Evolutionary conservation across 495 filamentous ascomycete species (phyloP).

Genomic region (Penicillium chermesinum): DNA sequence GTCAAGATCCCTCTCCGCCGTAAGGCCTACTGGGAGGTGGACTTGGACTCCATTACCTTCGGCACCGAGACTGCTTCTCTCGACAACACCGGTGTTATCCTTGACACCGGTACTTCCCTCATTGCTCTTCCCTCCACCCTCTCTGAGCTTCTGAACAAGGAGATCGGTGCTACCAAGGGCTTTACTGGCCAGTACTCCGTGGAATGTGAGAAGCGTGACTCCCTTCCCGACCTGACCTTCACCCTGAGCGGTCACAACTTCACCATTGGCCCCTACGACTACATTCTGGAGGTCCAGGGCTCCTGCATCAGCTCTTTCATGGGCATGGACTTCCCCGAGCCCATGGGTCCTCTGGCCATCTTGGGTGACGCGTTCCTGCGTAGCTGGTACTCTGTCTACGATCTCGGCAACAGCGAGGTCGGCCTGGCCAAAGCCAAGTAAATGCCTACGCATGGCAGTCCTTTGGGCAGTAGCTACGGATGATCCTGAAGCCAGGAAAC

Average conservation of each 20-base stretch:
- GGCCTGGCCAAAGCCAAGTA: conserved; percentile 83
- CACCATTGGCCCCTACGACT: conserved; percentile 82
- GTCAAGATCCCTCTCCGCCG: conserved; percentile 89
- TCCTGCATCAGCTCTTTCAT: conserved; percentile 96
- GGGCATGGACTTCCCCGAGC: conserved; percentile 95
- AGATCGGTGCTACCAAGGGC: conserved; percentile 96
- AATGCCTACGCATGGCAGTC: not conserved
- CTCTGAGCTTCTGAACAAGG: conserved; percentile 95
- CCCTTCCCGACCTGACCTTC: conserved; percentile 83
- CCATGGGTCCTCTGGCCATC: conserved; percentile 88
- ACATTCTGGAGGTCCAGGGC: conserved; percentile 92
- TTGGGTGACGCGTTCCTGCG: conserved; percentile 97
- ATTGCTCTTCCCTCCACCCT: conserved; percentile 90
- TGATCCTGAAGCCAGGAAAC: conserved; percentile 5
- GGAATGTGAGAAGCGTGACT: conserved; percentile 78
- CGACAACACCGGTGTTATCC: conserved; percentile 89
- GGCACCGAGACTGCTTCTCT: conserved; percentile 79
- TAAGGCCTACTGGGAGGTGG: conserved; percentile 99
- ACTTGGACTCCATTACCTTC: conserved; percentile 85
- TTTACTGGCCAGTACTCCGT: conserved; percentile 93
- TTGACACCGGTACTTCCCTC: conserved; percentile 97
- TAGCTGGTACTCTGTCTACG: conserved; percentile 95
- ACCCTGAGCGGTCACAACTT: conserved; percentile 85
- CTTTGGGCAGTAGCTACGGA: conserved; percentile 9
- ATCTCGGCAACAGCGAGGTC: conserved; percentile 77